phyloP scores from a whole-genome alignment of 2,329 filamentous ascomycete species.

The Stagonosporopsis cucurbitacearum region DNA sequence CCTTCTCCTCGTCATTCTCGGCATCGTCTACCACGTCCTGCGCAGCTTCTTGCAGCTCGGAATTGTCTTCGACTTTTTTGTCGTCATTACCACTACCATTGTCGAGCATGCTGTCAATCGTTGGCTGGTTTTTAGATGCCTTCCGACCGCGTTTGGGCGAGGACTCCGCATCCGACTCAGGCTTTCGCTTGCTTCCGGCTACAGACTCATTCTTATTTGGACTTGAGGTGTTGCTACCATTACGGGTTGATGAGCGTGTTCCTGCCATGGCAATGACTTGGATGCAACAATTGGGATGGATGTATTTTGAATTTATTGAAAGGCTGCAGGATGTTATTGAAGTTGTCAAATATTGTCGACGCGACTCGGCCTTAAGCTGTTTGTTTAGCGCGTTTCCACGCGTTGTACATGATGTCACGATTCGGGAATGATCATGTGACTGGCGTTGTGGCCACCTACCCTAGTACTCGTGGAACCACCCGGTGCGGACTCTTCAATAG shows the following conservation, averaged over 20 bases:
- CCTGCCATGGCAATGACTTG: conserved; percentile 31
- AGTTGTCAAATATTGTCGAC: background rate
- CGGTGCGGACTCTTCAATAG: background rate
- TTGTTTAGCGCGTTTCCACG: conserved; percentile 14
- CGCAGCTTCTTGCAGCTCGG: conserved; percentile 27
- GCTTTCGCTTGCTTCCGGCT: conserved; percentile 51
- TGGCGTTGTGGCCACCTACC: background rate
- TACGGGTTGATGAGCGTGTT: conserved; percentile 38
- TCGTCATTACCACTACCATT: conserved; percentile 42
- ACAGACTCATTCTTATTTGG: conserved; percentile 36
- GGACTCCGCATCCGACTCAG: conserved; percentile 37
- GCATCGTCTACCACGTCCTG: conserved; percentile 12
- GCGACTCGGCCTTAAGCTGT: conserved; percentile 13
- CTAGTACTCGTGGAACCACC: background rate
- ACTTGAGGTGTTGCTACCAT: conserved; percentile 25
- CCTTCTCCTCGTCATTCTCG: conserved; percentile 3
- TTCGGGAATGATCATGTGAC: background rate
- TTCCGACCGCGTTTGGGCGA: conserved; percentile 55
- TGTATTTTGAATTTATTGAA: background rate
- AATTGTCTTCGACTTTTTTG: conserved; percentile 28
- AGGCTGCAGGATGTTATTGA: background rate
- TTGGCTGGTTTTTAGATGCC: conserved; percentile 56
- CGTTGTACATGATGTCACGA: conserved; percentile 10
- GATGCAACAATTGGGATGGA: background rate
- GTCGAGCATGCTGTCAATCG: conserved; percentile 59